Evolutionary conservation across 345 rosid species (phyloP).

Genomic region (Schrenkiella parvula): DNA sequence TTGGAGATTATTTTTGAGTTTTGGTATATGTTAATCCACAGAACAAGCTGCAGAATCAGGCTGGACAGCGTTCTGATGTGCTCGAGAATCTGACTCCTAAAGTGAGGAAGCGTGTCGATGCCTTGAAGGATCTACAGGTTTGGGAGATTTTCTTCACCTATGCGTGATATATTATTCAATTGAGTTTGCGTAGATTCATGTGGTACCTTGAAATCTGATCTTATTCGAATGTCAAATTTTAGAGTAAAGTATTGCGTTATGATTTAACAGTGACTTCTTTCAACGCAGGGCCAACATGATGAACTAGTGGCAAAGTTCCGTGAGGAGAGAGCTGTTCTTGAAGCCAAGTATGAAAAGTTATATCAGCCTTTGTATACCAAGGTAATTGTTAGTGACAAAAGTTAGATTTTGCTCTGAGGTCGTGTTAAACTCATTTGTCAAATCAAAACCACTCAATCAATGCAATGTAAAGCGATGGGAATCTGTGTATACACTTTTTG

Average conservation of each 20-base stretch:
- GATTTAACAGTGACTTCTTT: not conserved
- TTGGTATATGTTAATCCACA: constrained; percentile 18
- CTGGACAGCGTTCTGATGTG: constrained; percentile 56
- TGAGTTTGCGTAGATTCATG: not conserved
- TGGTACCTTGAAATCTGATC: not conserved
- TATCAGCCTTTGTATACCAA: constrained; percentile 76
- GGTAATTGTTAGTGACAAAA: constrained; percentile 32
- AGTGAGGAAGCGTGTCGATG: constrained; percentile 77
- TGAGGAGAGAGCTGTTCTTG: constrained; percentile 80
- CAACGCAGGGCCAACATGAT: constrained; percentile 64
- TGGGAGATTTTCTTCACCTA: not conserved
- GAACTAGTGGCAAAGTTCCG: constrained; percentile 75
- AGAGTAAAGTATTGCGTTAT: not conserved
- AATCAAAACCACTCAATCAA: not conserved
- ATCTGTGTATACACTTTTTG: not conserved
- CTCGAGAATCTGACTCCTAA: constrained; percentile 59
- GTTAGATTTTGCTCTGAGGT: not conserved
- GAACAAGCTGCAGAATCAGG: constrained; percentile 66
- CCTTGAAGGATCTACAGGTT: constrained; percentile 80
- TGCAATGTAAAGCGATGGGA: not conserved
- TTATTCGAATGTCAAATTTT: not conserved
- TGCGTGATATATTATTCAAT: not conserved
- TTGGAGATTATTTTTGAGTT: not conserved
- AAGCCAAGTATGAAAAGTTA: constrained; percentile 70
- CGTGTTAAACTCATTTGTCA: not conserved